A percentile compares a stretch with the other conserved stretches of the same genome.
Conservation (phyloP, 2,329 filamentous ascomycete species). For the Leptographium lundbergii region DNA sequence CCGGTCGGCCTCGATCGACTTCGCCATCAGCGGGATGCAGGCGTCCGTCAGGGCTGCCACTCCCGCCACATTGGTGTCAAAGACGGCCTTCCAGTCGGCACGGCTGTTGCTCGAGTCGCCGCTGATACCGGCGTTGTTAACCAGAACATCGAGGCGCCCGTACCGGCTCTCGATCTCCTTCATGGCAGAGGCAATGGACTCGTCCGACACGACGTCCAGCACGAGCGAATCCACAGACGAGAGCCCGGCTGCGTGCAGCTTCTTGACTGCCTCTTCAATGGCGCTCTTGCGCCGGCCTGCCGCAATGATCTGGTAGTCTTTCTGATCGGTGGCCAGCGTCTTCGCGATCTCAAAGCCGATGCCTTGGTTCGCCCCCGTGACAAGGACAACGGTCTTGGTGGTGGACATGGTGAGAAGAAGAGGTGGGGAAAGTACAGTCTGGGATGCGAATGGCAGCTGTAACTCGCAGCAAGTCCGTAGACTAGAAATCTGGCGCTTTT, state of each 20-base stretch:
- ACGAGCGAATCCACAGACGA: conserved; percentile 21
- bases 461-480: too few species aligned
- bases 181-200: conserved; percentile 24
- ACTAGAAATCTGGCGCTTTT: too few species aligned
- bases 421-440: not conserved
- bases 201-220: conserved; percentile 29
- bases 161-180: conserved; percentile 15
- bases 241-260: conserved; percentile 15
- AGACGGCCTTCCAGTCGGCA: not conserved
- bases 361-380: conserved; percentile 29
- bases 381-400: conserved; percentile 16
- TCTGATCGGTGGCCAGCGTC: conserved; percentile 22
- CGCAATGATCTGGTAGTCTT: conserved; percentile 26
- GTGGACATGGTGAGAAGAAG: conserved; percentile 1
- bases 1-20: conserved; percentile 11
- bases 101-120: not conserved
- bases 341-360: conserved; percentile 28
- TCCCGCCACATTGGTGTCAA: conserved; percentile 15
- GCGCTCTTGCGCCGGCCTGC: conserved; percentile 23
- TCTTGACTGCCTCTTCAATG: conserved; percentile 20
- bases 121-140: conserved; percentile 20
- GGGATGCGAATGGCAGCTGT: not conserved
- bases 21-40: conserved; percentile 21
- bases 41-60: conserved; percentile 17
- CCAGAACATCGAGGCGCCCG: conserved; percentile 21